phyloP scores from a whole-genome alignment of 140 eudicot species.

The Erigeron philadelphicus region DNA sequence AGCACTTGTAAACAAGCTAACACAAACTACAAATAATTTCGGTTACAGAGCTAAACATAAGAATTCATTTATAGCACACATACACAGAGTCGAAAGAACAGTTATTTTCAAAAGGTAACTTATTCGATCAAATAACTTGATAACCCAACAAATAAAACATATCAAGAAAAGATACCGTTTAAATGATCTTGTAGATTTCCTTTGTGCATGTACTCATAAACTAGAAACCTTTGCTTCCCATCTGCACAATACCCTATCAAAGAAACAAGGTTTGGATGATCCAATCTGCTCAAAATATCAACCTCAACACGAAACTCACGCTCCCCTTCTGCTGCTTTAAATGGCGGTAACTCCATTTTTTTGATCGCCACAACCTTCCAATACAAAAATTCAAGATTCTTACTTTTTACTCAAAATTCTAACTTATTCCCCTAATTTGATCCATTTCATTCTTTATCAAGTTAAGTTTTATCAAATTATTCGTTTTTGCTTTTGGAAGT shows the following conservation, averaged over 20 bases:
- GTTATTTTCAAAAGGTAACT: conserved; percentile 2
- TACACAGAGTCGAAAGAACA: not conserved
- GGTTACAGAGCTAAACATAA: not conserved
- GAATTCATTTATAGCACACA: not conserved
- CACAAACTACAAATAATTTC: too few relatives aligned
- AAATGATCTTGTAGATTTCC: conserved; percentile 94
- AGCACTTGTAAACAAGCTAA: too few relatives aligned
- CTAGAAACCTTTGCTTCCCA: conserved; percentile 91
- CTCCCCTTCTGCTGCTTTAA: conserved; percentile 90
- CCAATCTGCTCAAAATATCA: conserved; percentile 93
- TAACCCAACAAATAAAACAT: not conserved
- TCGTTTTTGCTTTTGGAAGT: conserved; percentile 5
- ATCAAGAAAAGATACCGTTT: conserved; percentile 47
- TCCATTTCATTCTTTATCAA: conserved; percentile 6
- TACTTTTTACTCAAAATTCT: conserved; percentile 4
- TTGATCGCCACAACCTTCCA: conserved; percentile 89
- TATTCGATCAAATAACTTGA: not conserved
- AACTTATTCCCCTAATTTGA: conserved; percentile 6
- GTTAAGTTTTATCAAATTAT: not conserved
- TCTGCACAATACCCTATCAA: conserved; percentile 96
- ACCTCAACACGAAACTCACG: conserved; percentile 96
- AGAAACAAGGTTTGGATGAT: conserved; percentile 92
- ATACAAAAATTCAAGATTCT: conserved; percentile 13
- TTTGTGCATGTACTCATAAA: conserved; percentile 85
- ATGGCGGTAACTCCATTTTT: conserved; percentile 94